Conservation (phyloP, 192 early-diverging fungal genomes). For the Allomyces macrogynus region DNA sequence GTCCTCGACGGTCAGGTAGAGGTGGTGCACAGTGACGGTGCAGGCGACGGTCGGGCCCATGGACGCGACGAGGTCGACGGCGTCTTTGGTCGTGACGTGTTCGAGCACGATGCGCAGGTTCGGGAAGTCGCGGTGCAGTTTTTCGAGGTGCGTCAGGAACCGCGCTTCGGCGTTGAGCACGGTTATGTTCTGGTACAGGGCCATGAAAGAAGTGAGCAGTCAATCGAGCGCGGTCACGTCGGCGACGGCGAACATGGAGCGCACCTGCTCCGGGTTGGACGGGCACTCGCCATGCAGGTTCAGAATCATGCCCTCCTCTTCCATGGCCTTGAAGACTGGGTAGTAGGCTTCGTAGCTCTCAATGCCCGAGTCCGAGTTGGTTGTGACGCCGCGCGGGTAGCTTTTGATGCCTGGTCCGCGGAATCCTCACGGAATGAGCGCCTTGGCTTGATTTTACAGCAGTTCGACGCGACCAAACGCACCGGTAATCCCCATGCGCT, state of each 20-base stretch:
- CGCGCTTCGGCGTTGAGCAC: conserved; percentile 90
- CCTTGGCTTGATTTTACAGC: too few relatives aligned
- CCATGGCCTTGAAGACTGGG: conserved; percentile 83
- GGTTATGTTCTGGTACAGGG: conserved; percentile 57
- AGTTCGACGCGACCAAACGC: too few relatives aligned
- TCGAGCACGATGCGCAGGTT: conserved; percentile 90
- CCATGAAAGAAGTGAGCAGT: conserved; percentile 21
- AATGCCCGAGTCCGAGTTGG: conserved; percentile 89
- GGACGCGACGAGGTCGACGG: conserved; percentile 78
- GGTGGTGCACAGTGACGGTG: conserved; percentile 87
- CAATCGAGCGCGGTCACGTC: too few relatives aligned
- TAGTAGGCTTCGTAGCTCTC: conserved; percentile 74
- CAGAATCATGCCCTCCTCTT: conserved; percentile 76
- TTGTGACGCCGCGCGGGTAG: conserved; percentile 90
- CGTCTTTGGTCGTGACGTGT: conserved; percentile 85
- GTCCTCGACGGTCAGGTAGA: conserved; percentile 78
- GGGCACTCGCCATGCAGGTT: conserved; percentile 94
- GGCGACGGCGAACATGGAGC: too few relatives aligned
- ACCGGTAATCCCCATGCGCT: conserved; percentile 52
- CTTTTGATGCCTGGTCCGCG: conserved; percentile 45
- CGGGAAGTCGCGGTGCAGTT: conserved; percentile 78
- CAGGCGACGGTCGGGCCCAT: conserved; percentile 80
- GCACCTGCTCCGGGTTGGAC: too few relatives aligned
- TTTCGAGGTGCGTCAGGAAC: conserved; percentile 65
- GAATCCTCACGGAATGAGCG: too few relatives aligned